These are phyloP conservation scores for Boletus coccyginus DNA, from an alignment of 768 basidiomycete genomes.

Conservation along the genomic window DNA sequence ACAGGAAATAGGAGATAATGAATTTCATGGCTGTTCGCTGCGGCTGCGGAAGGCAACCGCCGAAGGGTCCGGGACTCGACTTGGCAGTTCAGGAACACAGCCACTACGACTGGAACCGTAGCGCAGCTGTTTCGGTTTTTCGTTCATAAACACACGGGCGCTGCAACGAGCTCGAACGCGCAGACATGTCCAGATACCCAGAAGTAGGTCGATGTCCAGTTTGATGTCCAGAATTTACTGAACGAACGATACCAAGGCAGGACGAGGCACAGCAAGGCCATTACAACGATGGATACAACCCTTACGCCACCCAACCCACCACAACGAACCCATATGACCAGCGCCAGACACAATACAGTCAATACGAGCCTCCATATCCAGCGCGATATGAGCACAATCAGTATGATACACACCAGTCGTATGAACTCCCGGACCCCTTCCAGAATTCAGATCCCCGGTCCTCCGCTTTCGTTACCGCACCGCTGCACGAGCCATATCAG, in stretches of 20 bases:
- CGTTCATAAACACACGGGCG: slow-evolving; percentile 3
- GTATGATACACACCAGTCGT: slow-evolving; percentile 31
- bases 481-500: slow-evolving; percentile 20
- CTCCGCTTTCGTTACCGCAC: slow-evolving; percentile 11
- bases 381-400: slow-evolving; percentile 33
- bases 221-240: background rate
- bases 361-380: slow-evolving; percentile 32
- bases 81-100: slow-evolving; percentile 4
- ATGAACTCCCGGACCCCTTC: slow-evolving; percentile 41
- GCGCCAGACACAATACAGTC: slow-evolving; percentile 28
- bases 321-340: slow-evolving; percentile 43
- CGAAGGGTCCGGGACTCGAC: background rate
- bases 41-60: slow-evolving; percentile 5
- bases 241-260: slow-evolving; percentile 38
- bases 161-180: slow-evolving; percentile 1
- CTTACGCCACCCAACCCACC: slow-evolving; percentile 38
- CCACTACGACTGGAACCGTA: slow-evolving; percentile 5
- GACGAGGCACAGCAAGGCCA: slow-evolving; percentile 62
- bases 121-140: background rate
- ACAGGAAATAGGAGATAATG: background rate
- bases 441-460: slow-evolving; percentile 20
- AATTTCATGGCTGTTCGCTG: slow-evolving; percentile 2
- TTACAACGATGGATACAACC: slow-evolving; percentile 67
- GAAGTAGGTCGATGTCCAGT: slow-evolving; percentile 31
- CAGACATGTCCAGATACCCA: slow-evolving; percentile 40